phyloP scores from a whole-genome alignment of 2,329 filamentous ascomycete genomes.

The Botrytis squamosa region DNA sequence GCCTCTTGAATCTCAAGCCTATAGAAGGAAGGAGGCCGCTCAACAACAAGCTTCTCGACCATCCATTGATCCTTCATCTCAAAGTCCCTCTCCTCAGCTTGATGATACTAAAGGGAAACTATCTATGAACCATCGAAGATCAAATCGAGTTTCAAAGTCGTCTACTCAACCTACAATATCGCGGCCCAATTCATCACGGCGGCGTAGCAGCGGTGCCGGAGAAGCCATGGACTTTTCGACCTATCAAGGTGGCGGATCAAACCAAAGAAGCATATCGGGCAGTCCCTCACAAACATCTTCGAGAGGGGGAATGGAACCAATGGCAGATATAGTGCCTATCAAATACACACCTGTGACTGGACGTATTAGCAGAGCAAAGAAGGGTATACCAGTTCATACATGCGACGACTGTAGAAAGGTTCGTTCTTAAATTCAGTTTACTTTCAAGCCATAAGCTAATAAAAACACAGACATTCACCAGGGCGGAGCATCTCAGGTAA shows the following conservation, averaged over 20 bases:
- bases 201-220: conserved; percentile 32
- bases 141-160: conserved; percentile 33
- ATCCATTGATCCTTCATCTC: conserved; percentile 29
- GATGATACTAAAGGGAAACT: conserved; percentile 31
- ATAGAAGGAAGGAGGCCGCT: conserved; percentile 38
- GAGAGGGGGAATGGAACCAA: conserved; percentile 31
- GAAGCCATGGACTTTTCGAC: conserved; percentile 34
- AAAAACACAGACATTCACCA: conserved; percentile 54
- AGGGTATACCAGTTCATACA: conserved; percentile 40
- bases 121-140: conserved; percentile 33
- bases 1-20: conserved; percentile 39
- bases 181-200: conserved; percentile 26
- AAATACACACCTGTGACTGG: conserved; percentile 41
- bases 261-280: conserved; percentile 30
- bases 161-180: conserved; percentile 25
- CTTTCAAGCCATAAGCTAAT: conserved; percentile 24
- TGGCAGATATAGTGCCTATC: conserved; percentile 33
- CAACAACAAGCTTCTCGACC: conserved; percentile 33
- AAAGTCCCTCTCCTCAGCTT: conserved; percentile 29
- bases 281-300: conserved; percentile 33
- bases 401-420: conserved; percentile 39
- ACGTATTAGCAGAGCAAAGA: conserved; percentile 40
- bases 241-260: conserved; percentile 31
- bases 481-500: conserved; percentile 62
- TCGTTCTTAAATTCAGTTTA: neutral